Evolutionary conservation across 805 yeast genomes (phyloP), one percentile per base, ranked within the genome.

Genomic region (Yarrowia sp.): DNA sequence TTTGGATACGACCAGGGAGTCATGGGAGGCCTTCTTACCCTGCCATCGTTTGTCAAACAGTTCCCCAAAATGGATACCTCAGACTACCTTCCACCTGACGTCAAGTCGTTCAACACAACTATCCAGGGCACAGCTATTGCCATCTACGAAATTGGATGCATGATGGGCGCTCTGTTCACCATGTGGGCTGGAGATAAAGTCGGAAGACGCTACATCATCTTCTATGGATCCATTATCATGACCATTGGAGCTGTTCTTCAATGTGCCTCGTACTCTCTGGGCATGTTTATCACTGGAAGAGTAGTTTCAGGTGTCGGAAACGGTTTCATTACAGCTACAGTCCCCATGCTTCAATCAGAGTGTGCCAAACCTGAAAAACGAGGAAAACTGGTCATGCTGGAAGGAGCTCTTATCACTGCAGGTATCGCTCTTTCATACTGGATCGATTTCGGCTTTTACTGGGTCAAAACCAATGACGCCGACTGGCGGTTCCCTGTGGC

Each of bases 1-100:
- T 86, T 86, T 69, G 90, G 90, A 1, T 86, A 84, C 72, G 89
- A 85, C 71, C 89, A 90, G 75, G 94, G 94, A 70, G 92, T 89
- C 17, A 88, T 90, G 82, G 84, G 88, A 44, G 91, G 56, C 13
- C 56, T 52, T 1, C 56, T 52, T 2, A 52, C 56, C 13, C 33
- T 52, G 2, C 56, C 56, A 9, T 52, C 56, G 1, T 52, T 52
- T 19, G 56, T 52, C 42, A 34, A 52, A 36, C 56, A 52, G 56
- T 52, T 52, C 7, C 56, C 56, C n/a, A 52, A 52, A 14, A 52
- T 52, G 56, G 56, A 52, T 24, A 52, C 56, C 8, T 52, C 56
- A 2, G 42, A 36, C n/a, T 34, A 52, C 30, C 42, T 52, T 9
- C 56, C 56, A 2, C 42, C 56, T 1, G 56, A 52, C 8, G 56